Conservation (phyloP, 2,329 filamentous ascomycete genomes). For the Colletotrichum sp. region DNA sequence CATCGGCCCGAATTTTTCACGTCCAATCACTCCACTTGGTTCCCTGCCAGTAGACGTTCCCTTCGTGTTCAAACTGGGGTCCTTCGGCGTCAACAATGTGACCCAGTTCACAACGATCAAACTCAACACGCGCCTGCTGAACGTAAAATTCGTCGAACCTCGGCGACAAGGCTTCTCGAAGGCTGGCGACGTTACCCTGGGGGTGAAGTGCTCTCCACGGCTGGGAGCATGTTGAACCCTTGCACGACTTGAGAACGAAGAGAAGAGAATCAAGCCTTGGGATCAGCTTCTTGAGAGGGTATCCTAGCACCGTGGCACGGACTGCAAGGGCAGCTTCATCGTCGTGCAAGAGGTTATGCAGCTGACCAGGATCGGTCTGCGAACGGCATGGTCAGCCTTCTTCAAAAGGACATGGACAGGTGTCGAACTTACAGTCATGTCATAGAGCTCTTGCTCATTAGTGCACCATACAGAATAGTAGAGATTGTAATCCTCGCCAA, state of each 20-base stretch:
- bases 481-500: constrained; percentile 51
- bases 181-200: constrained; percentile 50
- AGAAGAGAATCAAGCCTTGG: constrained; percentile 62
- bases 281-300: constrained; percentile 44
- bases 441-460: constrained; percentile 52
- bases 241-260: constrained; percentile 65
- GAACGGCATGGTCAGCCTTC: neutral
- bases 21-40: constrained; percentile 31
- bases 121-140: constrained; percentile 52
- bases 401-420: neutral
- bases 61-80: constrained; percentile 41
- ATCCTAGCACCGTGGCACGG: constrained; percentile 30
- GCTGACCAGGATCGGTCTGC: constrained; percentile 56
- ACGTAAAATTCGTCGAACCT: constrained; percentile 58
- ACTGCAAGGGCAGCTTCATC: constrained; percentile 15
- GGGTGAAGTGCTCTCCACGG: constrained; percentile 64
- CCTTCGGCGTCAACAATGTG: constrained; percentile 62
- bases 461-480: constrained; percentile 64
- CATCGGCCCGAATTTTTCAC: neutral
- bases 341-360: constrained; percentile 28
- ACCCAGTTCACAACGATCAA: constrained; percentile 57
- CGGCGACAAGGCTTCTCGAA: constrained; percentile 53
- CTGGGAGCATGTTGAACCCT: constrained; percentile 51
- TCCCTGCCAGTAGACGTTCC: constrained; percentile 27
- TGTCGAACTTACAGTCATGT: constrained; percentile 47